These are phyloP conservation scores for Dentipellis sp. DNA, from an alignment of 768 basidiomycete genomes.

Conservation along the genomic window DNA sequence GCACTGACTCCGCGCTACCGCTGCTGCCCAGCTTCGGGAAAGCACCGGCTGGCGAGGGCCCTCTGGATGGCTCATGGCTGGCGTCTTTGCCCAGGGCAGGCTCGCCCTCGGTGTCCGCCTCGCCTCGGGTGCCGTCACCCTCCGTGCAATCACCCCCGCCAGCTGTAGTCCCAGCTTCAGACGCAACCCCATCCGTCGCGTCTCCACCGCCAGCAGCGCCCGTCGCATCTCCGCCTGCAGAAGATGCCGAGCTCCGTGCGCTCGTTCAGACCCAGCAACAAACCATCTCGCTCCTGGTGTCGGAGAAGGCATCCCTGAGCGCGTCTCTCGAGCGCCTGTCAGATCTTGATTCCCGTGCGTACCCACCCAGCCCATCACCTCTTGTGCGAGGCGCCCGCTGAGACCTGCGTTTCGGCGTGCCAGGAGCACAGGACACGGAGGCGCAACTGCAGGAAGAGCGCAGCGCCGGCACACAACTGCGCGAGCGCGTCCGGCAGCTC, in stretches of 20 bases:
- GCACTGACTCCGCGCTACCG: not conserved
- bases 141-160: conserved; percentile 27
- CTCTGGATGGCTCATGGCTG: conserved; percentile 44
- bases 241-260: conserved; percentile 19
- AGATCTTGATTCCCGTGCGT: conserved; percentile 51
- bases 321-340: conserved; percentile 46
- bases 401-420: no score
- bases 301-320: conserved; percentile 29
- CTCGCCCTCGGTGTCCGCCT: conserved; percentile 17
- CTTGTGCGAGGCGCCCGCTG: no score
- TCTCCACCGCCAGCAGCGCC: conserved; percentile 4
- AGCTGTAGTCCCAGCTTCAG: conserved; percentile 3
- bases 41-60: conserved; percentile 21
- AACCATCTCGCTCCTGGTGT: conserved; percentile 67
- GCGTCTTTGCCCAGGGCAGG: conserved; percentile 43
- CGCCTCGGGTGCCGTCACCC: conserved; percentile 13
- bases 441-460: conserved; percentile 16
- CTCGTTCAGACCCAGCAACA: conserved; percentile 52
- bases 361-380: not conserved
- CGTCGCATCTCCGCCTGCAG: conserved; percentile 4
- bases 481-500: conserved; percentile 31
- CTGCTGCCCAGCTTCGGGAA: conserved; percentile 31
- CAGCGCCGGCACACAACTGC: conserved; percentile 10
- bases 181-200: conserved; percentile 9
- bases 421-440: conserved; percentile 10